Evolutionary conservation across 2,329 filamentous ascomycete species (phyloP), one percentile per base, ranked within the genome.

Genomic region (Coniochaeta sp.): DNA sequence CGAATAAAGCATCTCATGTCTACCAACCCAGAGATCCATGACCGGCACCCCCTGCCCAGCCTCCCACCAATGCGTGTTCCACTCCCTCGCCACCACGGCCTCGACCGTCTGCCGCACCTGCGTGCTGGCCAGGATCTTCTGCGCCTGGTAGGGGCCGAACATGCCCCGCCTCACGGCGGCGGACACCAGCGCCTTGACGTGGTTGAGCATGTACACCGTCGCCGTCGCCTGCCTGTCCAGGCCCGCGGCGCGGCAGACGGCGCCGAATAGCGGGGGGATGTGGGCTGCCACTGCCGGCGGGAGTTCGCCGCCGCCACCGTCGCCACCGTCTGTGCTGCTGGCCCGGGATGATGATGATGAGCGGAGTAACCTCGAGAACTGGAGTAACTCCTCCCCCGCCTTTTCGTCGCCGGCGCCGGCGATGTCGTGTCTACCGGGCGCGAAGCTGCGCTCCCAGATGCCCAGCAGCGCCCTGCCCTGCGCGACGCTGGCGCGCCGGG

Each of bases 1-100:
- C 53, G 87, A 91, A 67, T 94, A 94, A 57, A 94, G 66, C 64
- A 89, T 72, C 74, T 94, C 89, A 66, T 94, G 89, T 63, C 89
- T 77, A 3, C 89, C 89, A 62, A 91, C 77, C 88, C 89, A 94
- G 28, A 94, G 65, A 71, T 94, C 89, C 79, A 92, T 83, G 1
- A 84, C 78, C 1, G 89, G 89, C 55, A 90, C 83, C 51, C 74
- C 83, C 71, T 92, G 87, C 5, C 85, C 87, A 3, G 88, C 87
- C 56, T 85, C 78, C 52, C 87, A 83, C 0, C 85, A 72, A 1
- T 60, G 65, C 52, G 73, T 80, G 13, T 73, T 59, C 80, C 80
- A 85, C 60, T 85, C 83, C 52, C 78, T 69, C 49, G 76, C 72
- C 8, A 91, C 75, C 52, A 82, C 75, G 2, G 67, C 71, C 22